Evolutionary conservation across 345 rosid species (phyloP), one percentile per base, ranked within the genome.

Genomic region (Carallia pectinifolia): DNA sequence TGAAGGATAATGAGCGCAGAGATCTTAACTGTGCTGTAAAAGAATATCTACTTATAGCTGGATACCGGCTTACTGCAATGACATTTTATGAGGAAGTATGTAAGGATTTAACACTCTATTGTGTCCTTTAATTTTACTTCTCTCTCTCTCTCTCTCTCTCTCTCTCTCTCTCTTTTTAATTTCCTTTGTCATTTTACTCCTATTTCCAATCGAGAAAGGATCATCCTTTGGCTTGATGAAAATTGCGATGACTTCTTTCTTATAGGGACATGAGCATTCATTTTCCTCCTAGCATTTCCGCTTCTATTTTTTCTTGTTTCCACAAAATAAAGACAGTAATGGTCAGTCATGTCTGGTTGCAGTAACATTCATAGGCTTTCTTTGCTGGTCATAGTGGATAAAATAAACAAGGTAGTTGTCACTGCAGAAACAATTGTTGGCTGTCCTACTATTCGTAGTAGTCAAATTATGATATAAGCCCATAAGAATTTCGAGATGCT

Each of bases 11-110:
- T 68, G 98, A 94, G 84, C 91, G 96, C 38, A 81, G 76, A 61
- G 96, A 94, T 83, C 88, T 94, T 74, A 94, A 91, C 74, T 94
- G 90, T 82, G 98, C 95, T 7, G 89, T 94, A 68, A 91, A 94
- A 83, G 97, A 94, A 74, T 94, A 94, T 84, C 85, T 94, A 77
- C 92, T 91, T 73, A 65, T 94, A 68, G 98, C 96, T 67, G 98
- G 98, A 60, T 94, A 91, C 74, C 85, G 97, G 78, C 91, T 91
- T 74, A 86, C 97, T 39, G 95, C 97, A 59, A 94, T 94, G 98
- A 94, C 97, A 66, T 94, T 91, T 74, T 94, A 86, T 76, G 98
- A 91, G 79, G 97, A 94, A 88, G 98, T 94, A 79, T 74, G 62
- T 72, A 30, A 36, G 17, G 76, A 10, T 55, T 63, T 23, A 53